phyloP scores from a whole-genome alignment of 371 early-diverging fungal species.

The Apophysomyces elegans region DNA sequence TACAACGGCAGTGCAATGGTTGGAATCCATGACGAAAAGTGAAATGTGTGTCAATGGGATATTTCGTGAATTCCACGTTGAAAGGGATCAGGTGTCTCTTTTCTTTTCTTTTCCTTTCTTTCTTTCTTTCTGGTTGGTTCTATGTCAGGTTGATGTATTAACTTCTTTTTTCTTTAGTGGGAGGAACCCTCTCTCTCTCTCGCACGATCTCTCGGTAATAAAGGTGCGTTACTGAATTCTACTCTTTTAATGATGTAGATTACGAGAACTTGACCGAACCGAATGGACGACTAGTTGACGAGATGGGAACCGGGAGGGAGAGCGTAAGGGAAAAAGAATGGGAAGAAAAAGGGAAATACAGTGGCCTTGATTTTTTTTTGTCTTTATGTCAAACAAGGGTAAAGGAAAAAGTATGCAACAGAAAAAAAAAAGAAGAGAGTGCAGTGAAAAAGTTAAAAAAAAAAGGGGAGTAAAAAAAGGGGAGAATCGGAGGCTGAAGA shows the following conservation, averaged over 20 bases:
- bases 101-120: too few relatives aligned
- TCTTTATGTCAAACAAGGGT: slow-evolving; percentile 2
- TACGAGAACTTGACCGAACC: slow-evolving; percentile 2
- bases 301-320: background rate
- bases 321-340: background rate
- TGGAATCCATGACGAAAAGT: slow-evolving; percentile 18
- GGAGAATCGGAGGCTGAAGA: background rate
- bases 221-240: background rate
- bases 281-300: background rate
- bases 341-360: background rate
- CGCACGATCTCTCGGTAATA: slow-evolving; percentile 5
- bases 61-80: background rate
- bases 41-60: background rate
- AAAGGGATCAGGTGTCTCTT: background rate
- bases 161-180: background rate
- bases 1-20: slow-evolving; percentile 19
- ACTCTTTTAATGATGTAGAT: background rate
- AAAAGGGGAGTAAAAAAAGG: background rate
- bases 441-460: slow-evolving; percentile 6
- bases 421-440: background rate
- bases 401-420: slow-evolving; percentile 11
- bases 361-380: background rate
- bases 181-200: slow-evolving; percentile 9
- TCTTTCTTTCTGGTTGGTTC: slow-evolving; percentile 1
- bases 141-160: background rate